Evolutionary conservation across 139 green algal species (phyloP).

Genomic region (Nannochloris sp.): DNA sequence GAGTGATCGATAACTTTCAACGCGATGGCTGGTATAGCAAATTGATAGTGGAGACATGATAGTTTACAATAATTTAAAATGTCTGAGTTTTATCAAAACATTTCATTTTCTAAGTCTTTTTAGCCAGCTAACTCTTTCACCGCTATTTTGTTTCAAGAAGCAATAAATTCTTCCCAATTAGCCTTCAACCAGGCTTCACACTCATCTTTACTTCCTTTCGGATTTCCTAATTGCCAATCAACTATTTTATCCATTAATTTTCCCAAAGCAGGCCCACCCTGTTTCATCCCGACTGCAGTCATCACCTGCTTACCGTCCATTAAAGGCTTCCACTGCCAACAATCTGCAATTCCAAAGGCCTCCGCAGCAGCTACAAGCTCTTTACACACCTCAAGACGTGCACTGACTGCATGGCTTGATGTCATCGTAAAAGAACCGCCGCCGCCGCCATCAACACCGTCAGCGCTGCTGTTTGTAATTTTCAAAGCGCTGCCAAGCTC

Average conservation of each 20-base stretch:
- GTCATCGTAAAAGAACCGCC: not conserved
- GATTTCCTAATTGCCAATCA: conserved; percentile 72
- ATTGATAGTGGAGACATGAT: too few species aligned
- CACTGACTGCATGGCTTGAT: not conserved
- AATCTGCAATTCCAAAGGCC: conserved; percentile 45
- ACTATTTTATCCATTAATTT: conserved; percentile 39
- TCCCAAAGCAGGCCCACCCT: conserved; percentile 51
- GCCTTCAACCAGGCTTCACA: conserved; percentile 13
- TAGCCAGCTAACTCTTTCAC: too few species aligned
- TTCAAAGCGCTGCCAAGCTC: not conserved
- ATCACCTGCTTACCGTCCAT: conserved; percentile 61
- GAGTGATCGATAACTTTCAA: too few species aligned
- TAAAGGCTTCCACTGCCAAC: conserved; percentile 63
- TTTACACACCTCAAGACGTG: conserved; percentile 19
- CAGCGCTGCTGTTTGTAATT: not conserved
- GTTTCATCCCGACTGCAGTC: conserved; percentile 39
- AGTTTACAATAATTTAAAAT: too few species aligned
- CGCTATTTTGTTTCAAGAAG: too few species aligned
- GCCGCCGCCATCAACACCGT: not conserved
- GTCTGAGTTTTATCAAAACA: too few species aligned
- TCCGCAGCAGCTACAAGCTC: conserved; percentile 30
- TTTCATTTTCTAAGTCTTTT: too few species aligned
- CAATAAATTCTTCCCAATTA: conserved; percentile 6
- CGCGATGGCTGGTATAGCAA: too few species aligned
- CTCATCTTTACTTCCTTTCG: conserved; percentile 40